Evolutionary conservation across 768 basidiomycete genomes (phyloP), one percentile per base, ranked within the genome.

Genomic region (Baorangia bicolor): DNA sequence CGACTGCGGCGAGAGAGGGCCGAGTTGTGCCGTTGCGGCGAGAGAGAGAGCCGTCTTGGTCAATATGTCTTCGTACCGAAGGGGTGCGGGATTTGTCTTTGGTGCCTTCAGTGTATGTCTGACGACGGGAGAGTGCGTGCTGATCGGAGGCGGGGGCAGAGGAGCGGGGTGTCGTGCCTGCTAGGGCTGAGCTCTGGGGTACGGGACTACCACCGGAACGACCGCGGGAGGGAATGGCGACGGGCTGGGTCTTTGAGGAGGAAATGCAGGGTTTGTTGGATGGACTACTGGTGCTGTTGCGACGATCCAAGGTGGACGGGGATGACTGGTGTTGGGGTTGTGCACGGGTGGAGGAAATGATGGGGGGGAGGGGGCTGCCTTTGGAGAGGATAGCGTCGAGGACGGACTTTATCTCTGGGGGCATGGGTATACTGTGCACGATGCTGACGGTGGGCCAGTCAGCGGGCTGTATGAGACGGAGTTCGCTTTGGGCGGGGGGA

Each of bases 361-460:
- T 49, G 67, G 56, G 51, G 65, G 71, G 59, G 60, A 65, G 42
- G 65, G 73, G 54, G 59, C 69, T 70, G 40, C 73, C 73, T 61
- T 75, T 75, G 33, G 76, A 68, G 40, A 79, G 69, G 47, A 83
- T 70, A 54, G 76, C 77, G 55, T 88, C 88, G 48, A 90, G 77
- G 49, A 84, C 72, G n/a, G 79, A 74, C 71, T 86, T 87, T 70
- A 90, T 81, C 48, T 88, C 87, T 13, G 77, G 67, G 18, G 91
- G 91, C 57, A 92, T 90, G 51, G 86, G 78, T 51, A 92, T 76
- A 56, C 81, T 80, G 65, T 92, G 87, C 12, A 92, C 83, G 58
- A 81, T 78, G 71, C 83, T 87, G 69, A 93, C 89, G 30, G 88
- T 82, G 61, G 78, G 83, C 91, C 91, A 94, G 69, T 92, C 90